Conservation (phyloP, 1,139 yeast species). For the Casaregolazyma lundiana region DNA sequence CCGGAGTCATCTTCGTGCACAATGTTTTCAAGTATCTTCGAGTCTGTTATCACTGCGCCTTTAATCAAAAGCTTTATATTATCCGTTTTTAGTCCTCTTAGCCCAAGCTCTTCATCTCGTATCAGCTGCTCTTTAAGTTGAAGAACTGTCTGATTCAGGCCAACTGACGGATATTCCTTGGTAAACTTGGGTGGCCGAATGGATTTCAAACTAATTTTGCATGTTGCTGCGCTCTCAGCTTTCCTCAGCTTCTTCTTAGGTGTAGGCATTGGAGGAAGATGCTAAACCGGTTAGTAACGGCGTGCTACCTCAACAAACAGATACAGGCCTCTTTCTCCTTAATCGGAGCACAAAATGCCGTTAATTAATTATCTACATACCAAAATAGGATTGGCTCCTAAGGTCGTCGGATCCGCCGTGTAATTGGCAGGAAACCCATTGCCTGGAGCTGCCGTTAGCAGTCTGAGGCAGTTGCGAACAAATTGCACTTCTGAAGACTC, state of each 20-base stretch:
- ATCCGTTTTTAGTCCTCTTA: slow-evolving; percentile 21
- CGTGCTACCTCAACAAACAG: too few species aligned
- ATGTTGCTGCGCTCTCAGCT: slow-evolving; percentile 8
- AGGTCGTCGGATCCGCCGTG: slow-evolving; percentile 8
- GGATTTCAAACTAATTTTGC: slow-evolving; percentile 25
- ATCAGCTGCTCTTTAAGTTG: slow-evolving; percentile 30
- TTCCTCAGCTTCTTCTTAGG: slow-evolving; percentile 14
- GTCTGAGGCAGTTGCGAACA: slow-evolving; percentile 15
- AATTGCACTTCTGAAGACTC: slow-evolving; percentile 13
- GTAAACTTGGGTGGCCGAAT: slow-evolving; percentile 31
- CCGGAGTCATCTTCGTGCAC: slow-evolving; percentile 17
- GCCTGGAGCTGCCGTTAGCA: slow-evolving; percentile 12
- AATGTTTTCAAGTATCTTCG: slow-evolving; percentile 17
- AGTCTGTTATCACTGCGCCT: slow-evolving; percentile 30
- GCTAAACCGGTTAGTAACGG: slow-evolving; percentile 7
- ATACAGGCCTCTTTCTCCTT: too few species aligned
- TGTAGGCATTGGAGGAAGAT: slow-evolving; percentile 19
- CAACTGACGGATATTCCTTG: slow-evolving; percentile 18
- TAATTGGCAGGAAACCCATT: slow-evolving; percentile 16
- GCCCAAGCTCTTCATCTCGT: slow-evolving; percentile 21
- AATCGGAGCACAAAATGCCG: too few species aligned
- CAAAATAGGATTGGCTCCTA: slow-evolving; percentile 13
- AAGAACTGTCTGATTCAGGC: slow-evolving; percentile 24
- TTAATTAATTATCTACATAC: neutral
- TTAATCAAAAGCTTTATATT: slow-evolving; percentile 27